Base-by-base conservation (phyloP, 495 filamentous ascomycete genomes). In the Neurospora sublineolata region DNA sequence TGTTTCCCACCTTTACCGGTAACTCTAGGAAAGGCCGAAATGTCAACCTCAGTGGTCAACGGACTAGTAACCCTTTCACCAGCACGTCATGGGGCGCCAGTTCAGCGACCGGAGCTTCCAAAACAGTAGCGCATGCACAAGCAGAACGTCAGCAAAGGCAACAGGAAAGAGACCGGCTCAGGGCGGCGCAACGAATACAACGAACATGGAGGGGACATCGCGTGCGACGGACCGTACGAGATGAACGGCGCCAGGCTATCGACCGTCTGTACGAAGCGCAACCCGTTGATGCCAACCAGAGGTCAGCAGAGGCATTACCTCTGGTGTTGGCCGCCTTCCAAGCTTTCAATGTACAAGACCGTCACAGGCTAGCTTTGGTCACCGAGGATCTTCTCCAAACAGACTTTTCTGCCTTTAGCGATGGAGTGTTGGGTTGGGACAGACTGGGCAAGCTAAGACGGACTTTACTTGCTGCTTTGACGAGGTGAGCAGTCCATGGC, bases 1-100 rank as follows among this genome's bases (percentile, higher is more conserved):
- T 98, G 94, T 97, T 94, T 80, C 89, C 89, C 71, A 91, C 90
- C 44, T 99, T 99, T 81, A 94, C 92, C 37, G 95, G 95, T 71
- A 92, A 80, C 83, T 91, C 94, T 75, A 89, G 93, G 75, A 91
- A 90, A 71, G 90, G 89, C 68, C 91, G 95, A 69, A 92, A 97
- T 79, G 93, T 99, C 74, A 97, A 99, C 80, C 90, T 99, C 72
- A 94, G 93, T 69, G 96, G 94, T 75, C 92, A 94, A 73, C 78
- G 75, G 52, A 87, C 89, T 76, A 84, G 80, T 70, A 93, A 95
- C 80, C 90, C 92, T 37, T 93, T 94, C 80, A 88, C 90, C 72
- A 82, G 87, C 77, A 78, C 79, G 69, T 76, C 80, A 72, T 85
- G 86, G 82, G 73, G 79, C 6, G 79, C 84, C 2, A 73, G 78